phyloP scores from a whole-genome alignment of 805 yeast genomes.

The Yarrowia deformans region DNA sequence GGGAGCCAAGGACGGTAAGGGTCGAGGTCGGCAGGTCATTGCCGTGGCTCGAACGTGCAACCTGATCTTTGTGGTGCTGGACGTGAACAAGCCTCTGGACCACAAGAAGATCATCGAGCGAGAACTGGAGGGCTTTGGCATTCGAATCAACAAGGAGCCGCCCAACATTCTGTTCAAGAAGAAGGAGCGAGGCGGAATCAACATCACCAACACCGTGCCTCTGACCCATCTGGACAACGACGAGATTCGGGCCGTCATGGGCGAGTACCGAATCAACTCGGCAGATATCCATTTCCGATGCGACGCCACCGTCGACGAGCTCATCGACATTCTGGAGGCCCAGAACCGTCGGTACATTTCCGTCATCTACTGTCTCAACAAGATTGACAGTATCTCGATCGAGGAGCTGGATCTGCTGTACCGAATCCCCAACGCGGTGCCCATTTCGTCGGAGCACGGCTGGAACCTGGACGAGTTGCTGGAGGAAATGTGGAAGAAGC shows the following conservation, averaged over 20 bases:
- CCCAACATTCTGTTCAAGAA: conserved; percentile 92
- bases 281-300: conserved; percentile 97
- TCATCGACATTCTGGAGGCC: conserved; percentile 92
- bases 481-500: conserved; percentile 93
- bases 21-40: conserved; percentile 97
- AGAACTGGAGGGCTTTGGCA: conserved; percentile 97
- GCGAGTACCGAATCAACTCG: conserved; percentile 91
- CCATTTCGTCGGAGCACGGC: conserved; percentile 92
- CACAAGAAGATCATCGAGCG: conserved; percentile 94
- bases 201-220: conserved; percentile 91
- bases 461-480: conserved; percentile 97
- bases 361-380: conserved; percentile 91
- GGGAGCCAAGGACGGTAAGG: conserved; percentile 98
- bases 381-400: conserved; percentile 91
- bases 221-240: conserved; percentile 90
- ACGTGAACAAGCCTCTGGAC: conserved; percentile 93
- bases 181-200: conserved; percentile 96
- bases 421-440: conserved; percentile 96
- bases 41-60: conserved; percentile 99
- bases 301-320: conserved; percentile 96
- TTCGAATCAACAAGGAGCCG: conserved; percentile 86
- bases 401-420: conserved; percentile 90
- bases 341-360: conserved; percentile 93
- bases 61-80: conserved; percentile 88
- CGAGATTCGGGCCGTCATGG: conserved; percentile 94